phyloP scores from a whole-genome alignment of 768 basidiomycete species.

The Pisolithus albus region DNA sequence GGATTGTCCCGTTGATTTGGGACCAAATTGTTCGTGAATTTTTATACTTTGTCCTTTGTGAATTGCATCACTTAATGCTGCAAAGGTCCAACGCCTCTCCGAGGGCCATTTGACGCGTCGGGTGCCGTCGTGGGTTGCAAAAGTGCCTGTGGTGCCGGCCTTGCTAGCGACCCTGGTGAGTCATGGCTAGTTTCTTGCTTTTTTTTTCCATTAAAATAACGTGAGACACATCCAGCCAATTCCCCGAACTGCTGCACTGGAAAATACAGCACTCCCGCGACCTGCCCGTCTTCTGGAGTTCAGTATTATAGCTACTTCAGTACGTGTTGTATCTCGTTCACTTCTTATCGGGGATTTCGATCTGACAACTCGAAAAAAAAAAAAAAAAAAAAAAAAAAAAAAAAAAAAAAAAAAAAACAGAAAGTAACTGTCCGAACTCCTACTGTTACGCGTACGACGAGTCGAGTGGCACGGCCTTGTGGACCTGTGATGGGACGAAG shows the following conservation, averaged over 20 bases:
- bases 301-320: slow-evolving; percentile 42
- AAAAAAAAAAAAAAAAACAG: too few relatives aligned
- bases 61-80: neutral
- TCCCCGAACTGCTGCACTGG: slow-evolving; percentile 65
- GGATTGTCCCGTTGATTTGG: slow-evolving; percentile 56
- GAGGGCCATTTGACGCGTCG: slow-evolving; percentile 46
- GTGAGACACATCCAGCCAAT: slow-evolving; percentile 31
- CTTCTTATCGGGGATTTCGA: neutral
- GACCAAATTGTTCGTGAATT: slow-evolving; percentile 41
- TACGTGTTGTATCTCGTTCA: slow-evolving; percentile 11
- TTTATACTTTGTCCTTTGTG: neutral
- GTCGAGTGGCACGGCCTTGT: slow-evolving; percentile 37
- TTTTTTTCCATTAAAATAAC: neutral
- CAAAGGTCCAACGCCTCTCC: slow-evolving; percentile 43
- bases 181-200: neutral
- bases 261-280: slow-evolving; percentile 40
- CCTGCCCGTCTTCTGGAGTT: slow-evolving; percentile 47
- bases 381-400: too few relatives aligned
- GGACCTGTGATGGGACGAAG: slow-evolving; percentile 32
- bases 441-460: slow-evolving; percentile 52
- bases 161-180: slow-evolving; percentile 29
- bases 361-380: slow-evolving; percentile 24
- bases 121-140: slow-evolving; percentile 56
- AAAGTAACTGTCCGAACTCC: slow-evolving; percentile 37
- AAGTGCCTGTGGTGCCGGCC: slow-evolving; percentile 44